Conservation (phyloP, 768 basidiomycete species). For the Fomitopsis serialis region DNA sequence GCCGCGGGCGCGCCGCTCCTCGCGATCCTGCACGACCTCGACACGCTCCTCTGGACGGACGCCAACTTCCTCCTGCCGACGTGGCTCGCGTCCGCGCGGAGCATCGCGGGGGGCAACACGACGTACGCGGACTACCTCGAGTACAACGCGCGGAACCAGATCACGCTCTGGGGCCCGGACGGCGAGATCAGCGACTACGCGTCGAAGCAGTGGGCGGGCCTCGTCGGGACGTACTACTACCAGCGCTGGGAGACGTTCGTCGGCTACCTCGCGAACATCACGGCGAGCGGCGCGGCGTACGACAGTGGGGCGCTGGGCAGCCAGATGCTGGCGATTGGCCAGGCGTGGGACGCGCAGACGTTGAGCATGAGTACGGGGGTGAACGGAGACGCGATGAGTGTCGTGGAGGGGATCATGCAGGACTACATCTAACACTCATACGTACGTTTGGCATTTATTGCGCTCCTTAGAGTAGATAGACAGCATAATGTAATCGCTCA, state of each 20-base stretch:
- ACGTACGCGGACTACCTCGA: conserved; percentile 31
- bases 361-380: conserved; percentile 14
- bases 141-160: conserved; percentile 36
- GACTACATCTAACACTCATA: background rate
- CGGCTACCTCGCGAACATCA: conserved; percentile 24
- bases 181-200: conserved; percentile 39
- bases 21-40: conserved; percentile 28
- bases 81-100: conserved; percentile 31
- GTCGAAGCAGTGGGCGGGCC: conserved; percentile 38
- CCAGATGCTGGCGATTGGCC: conserved; percentile 28
- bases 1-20: conserved; percentile 24
- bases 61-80: conserved; percentile 27
- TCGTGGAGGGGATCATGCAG: background rate
- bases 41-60: conserved; percentile 28
- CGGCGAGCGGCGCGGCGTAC: conserved; percentile 24
- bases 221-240: conserved; percentile 32
- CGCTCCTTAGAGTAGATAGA: too few species aligned
- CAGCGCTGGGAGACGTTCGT: conserved; percentile 32
- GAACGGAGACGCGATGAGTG: conserved; percentile 17
- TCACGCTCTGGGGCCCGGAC: conserved; percentile 38
- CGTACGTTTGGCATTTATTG: too few species aligned
- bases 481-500: too few species aligned
- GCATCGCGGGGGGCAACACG: conserved; percentile 24
- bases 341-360: conserved; percentile 23
- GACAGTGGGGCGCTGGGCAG: conserved; percentile 20